Base-by-base conservation (phyloP, 177 flowering plant species). In the Telopea speciosissima region DNA sequence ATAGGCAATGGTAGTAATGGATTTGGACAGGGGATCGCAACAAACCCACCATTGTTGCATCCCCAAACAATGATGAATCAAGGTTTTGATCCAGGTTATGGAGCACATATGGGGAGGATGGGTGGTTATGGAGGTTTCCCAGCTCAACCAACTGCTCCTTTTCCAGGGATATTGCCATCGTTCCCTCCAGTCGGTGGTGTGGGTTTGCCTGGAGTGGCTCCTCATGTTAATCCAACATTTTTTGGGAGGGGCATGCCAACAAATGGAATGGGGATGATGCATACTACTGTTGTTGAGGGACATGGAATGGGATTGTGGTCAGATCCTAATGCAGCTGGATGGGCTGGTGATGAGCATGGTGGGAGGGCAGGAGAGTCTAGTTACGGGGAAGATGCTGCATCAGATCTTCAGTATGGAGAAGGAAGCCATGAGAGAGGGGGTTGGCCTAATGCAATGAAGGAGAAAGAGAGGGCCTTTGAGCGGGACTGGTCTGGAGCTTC, bases 221-320 rank as follows among this genome's bases (percentile, higher is more conserved):
- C 97, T 65, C 97, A 90, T 78, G 89, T 91, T 44, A 91, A 91
- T 76, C 97, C 97, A 8, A 92, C 95, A 21, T 88, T 91, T 77
- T 89, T 91, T 79, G 90, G 88, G 0, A 76, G 93, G 74, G 92
- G 93, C 7, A 87, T 91, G 91, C 85, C 89, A 1, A 80, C 81
- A 76, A 85, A 79, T 82, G 96, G 92, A 62, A 84, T 88, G 97
- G 97, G 88, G 24, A 88, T 85, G 93, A 87, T 89, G 89, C 87
- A 87, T 13, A 59, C 83, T 22, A 14, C 85, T 65, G 93, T 88
- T 33, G 80, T 84, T 40, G 97, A 86, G 67, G 90, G 92, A 22
- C 86, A 81, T 68, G 84, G 82, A 66, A 83, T 85, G 84, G 96
- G 90, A 31, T 88, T 91, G 96, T 93, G 98, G 98, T 66, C 88